These are phyloP conservation scores for Circinella umbellata DNA, from an alignment of 371 early-diverging fungal species.

Conservation along the genomic window DNA sequence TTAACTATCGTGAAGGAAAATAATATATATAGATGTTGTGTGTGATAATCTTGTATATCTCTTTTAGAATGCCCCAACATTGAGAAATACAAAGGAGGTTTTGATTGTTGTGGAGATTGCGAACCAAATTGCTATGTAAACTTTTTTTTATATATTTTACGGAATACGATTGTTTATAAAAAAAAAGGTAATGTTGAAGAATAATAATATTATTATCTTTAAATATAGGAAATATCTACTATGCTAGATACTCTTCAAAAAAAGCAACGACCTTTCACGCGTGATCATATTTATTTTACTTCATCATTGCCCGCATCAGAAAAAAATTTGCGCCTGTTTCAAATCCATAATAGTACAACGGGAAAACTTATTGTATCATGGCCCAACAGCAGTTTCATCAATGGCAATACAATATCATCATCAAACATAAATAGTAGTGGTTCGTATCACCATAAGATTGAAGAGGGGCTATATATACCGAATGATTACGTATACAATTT, in stretches of 20 bases:
- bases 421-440: background rate
- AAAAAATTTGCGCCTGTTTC: background rate
- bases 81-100: background rate
- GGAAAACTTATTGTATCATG: constrained; percentile 1
- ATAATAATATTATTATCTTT: background rate
- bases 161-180: background rate
- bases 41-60: too few species aligned
- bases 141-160: background rate
- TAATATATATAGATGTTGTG: too few species aligned
- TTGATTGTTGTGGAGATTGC: background rate
- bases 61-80: background rate
- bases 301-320: background rate
- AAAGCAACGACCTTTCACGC: background rate
- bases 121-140: background rate
- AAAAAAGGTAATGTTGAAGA: background rate
- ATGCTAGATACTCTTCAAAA: background rate
- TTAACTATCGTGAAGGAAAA: background rate
- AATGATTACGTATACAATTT: too few species aligned
- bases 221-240: background rate
- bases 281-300: background rate
- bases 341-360: background rate
- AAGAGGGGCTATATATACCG: too few species aligned
- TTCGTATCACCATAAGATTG: too few species aligned
- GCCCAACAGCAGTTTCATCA: background rate
- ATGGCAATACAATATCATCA: background rate